Evolutionary conservation across 768 basidiomycete genomes (phyloP).

Genomic region (Clavulina sp.): DNA sequence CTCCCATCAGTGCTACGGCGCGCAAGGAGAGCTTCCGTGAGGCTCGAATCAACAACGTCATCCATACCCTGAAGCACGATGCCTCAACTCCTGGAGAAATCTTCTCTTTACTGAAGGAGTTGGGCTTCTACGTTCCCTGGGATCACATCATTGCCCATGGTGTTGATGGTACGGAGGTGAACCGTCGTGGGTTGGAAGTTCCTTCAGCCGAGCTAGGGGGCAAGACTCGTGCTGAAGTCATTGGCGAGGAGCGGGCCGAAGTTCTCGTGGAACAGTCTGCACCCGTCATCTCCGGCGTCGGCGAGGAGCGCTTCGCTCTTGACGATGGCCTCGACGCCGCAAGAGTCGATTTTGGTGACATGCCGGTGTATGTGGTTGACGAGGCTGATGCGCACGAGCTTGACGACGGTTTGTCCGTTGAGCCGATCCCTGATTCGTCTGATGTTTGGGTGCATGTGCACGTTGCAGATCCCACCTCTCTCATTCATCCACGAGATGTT

Average conservation of each 20-base stretch:
- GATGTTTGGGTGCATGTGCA: slow-evolving; percentile 75
- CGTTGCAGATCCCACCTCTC: slow-evolving; percentile 77
- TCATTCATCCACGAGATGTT: slow-evolving; percentile 52
- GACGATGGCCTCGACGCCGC: slow-evolving; percentile 31
- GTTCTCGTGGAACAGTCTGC: not conserved
- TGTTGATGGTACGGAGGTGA: slow-evolving; percentile 11
- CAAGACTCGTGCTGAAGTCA: not conserved
- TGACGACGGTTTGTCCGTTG: slow-evolving; percentile 84
- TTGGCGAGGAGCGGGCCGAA: not conserved
- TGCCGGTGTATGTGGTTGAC: slow-evolving; percentile 78
- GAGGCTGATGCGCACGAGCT: slow-evolving; percentile 63
- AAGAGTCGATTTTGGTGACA: slow-evolving; percentile 71
- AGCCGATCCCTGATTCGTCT: slow-evolving; percentile 43
- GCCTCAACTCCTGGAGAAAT: slow-evolving; percentile 19
- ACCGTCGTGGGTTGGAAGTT: not conserved
- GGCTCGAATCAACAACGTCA: too few relatives aligned
- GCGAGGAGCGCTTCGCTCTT: slow-evolving; percentile 14
- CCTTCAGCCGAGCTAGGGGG: not conserved
- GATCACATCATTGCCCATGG: slow-evolving; percentile 38
- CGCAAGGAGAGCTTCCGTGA: too few relatives aligned
- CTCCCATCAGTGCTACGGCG: slow-evolving; percentile 19
- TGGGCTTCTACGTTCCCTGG: slow-evolving; percentile 72
- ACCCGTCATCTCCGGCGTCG: slow-evolving; percentile 13
- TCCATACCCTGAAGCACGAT: too few relatives aligned
- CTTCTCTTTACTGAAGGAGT: slow-evolving; percentile 34